Conservation (phyloP, 1,284 basidiomycete species). For the Anthracocystis walkeri region DNA sequence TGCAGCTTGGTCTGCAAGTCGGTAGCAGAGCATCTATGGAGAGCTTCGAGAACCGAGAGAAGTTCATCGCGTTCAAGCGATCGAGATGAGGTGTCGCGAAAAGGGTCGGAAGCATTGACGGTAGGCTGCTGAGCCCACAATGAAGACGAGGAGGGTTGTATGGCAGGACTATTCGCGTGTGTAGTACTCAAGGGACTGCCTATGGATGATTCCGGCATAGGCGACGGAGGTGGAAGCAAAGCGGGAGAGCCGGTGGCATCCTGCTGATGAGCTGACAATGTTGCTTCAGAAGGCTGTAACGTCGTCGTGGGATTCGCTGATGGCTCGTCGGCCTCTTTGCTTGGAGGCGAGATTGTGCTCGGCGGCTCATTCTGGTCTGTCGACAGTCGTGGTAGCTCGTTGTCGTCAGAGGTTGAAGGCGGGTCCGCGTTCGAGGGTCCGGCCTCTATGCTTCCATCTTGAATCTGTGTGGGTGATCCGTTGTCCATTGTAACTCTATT, state of each 20-base stretch:
- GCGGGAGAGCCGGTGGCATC: conserved; percentile 3
- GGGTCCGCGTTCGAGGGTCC: not conserved
- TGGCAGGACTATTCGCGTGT: conserved; percentile 24
- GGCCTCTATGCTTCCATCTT: not conserved
- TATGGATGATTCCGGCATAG: conserved; percentile 26
- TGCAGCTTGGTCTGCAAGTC: conserved; percentile 50
- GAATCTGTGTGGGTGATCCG: not conserved
- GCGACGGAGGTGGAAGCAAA: conserved; percentile 22
- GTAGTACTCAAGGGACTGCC: conserved; percentile 37
- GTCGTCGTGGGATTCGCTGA: not conserved
- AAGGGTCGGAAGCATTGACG: conserved; percentile 10
- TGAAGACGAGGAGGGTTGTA: conserved; percentile 17
- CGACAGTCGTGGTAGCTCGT: not conserved
- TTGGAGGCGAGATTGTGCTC: no score
- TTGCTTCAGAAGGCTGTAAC: not conserved
- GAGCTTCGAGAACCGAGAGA: conserved; percentile 43
- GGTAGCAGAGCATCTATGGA: conserved; percentile 32
- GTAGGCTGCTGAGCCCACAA: conserved; percentile 2
- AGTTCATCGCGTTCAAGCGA: conserved; percentile 40
- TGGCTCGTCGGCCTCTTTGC: not conserved
- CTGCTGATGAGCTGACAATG: not conserved
- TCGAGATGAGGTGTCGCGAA: conserved; percentile 10
- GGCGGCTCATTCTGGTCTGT: not conserved
- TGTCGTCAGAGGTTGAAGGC: not conserved
- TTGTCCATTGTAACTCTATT: not conserved